Conservation (phyloP, 257 asterid genomes). For the Thymus quinquecostatus region DNA sequence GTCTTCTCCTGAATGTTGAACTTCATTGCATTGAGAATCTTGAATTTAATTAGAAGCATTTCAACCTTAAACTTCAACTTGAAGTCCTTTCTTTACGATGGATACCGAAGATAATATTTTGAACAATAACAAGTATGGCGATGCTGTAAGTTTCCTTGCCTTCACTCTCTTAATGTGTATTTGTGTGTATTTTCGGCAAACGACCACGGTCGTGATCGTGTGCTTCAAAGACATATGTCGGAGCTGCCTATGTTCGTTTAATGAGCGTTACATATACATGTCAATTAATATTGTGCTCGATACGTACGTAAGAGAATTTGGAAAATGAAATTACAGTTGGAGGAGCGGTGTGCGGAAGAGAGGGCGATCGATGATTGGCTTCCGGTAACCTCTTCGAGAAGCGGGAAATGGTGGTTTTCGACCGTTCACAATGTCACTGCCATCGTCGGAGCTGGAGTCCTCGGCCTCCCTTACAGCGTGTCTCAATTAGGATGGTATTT, state of each 20-base stretch:
- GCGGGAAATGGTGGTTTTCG: constrained; percentile 11
- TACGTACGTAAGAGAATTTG: too few relatives aligned
- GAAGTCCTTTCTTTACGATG: neutral
- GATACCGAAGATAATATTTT: neutral
- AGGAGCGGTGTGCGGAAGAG: neutral
- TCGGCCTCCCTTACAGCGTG: constrained; percentile 1
- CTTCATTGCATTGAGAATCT: neutral
- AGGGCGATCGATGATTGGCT: constrained; percentile 13
- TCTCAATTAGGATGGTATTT: constrained; percentile 11
- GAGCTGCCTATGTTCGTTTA: too few relatives aligned
- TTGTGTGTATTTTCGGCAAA: neutral
- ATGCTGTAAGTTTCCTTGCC: neutral
- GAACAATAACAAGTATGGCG: neutral
- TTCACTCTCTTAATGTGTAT: neutral
- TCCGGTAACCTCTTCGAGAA: neutral
- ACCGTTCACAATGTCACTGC: neutral
- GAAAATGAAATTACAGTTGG: neutral
- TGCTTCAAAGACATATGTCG: neutral
- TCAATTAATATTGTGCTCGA: too few relatives aligned
- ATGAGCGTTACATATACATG: too few relatives aligned
- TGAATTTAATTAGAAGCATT: neutral
- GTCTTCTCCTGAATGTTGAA: too few relatives aligned
- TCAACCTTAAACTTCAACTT: too few relatives aligned
- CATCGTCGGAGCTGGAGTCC: constrained; percentile 6
- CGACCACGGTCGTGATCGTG: too few relatives aligned